Conservation (phyloP, 345 rosid genomes). For the Citrus hindsii region DNA sequence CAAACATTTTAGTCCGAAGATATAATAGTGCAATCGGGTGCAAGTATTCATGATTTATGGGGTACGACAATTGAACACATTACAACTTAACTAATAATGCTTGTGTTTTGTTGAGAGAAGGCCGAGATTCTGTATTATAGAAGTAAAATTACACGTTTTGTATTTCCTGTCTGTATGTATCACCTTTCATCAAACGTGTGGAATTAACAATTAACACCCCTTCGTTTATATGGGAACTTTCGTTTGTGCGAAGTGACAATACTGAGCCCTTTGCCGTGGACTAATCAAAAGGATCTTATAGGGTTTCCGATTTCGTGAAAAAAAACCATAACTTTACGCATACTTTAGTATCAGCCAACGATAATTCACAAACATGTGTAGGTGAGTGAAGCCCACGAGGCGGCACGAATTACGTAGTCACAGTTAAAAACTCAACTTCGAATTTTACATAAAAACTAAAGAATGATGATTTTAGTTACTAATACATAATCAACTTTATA, state of each 20-base stretch:
- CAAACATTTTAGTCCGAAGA: not conserved
- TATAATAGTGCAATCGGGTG: not conserved
- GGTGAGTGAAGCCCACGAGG: too few species aligned
- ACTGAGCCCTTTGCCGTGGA: not conserved
- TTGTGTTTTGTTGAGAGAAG: not conserved
- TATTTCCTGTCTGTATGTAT: not conserved
- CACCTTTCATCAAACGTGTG: not conserved
- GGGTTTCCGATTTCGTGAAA: too few species aligned
- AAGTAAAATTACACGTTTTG: too few species aligned
- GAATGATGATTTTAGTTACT: conserved; percentile 6
- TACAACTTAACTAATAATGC: not conserved
- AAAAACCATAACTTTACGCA: too few species aligned
- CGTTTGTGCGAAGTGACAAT: not conserved
- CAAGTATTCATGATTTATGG: not conserved
- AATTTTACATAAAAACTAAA: not conserved
- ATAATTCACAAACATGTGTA: too few species aligned
- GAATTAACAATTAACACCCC: not conserved
- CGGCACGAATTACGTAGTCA: too few species aligned
- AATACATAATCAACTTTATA: not conserved
- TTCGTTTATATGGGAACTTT: not conserved
- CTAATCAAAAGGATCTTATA: not conserved
- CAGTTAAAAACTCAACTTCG: too few species aligned
- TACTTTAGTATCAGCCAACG: too few species aligned
- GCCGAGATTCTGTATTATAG: not conserved
- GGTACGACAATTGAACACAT: not conserved